Evolutionary conservation across 768 basidiomycete species (phyloP).

Genomic region (Crepidotus variabilis): DNA sequence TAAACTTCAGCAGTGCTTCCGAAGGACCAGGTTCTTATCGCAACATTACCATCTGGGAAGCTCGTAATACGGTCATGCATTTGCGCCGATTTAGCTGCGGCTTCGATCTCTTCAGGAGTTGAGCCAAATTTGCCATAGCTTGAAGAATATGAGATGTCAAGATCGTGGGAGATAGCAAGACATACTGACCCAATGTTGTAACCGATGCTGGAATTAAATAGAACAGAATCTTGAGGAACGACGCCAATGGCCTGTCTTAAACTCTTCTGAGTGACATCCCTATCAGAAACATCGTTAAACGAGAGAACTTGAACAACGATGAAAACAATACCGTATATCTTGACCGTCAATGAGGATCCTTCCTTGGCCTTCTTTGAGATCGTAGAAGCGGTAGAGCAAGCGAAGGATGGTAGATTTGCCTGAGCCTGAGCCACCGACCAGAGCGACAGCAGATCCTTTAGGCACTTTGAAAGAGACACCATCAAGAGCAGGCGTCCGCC

Average conservation of each 20-base stretch:
- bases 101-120: conserved; percentile 68
- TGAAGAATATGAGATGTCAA: conserved; percentile 1
- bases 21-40: not conserved
- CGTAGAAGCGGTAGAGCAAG: conserved; percentile 92
- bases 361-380: conserved; percentile 74
- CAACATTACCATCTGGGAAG: conserved; percentile 65
- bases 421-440: conserved; percentile 81
- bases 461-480: conserved; percentile 86
- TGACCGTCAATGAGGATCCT: conserved; percentile 82
- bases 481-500: conserved; percentile 62
- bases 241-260: conserved; percentile 82
- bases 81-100: conserved; percentile 76
- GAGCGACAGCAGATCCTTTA: conserved; percentile 82
- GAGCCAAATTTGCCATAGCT: conserved; percentile 79
- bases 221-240: conserved; percentile 81
- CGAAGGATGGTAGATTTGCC: conserved; percentile 85
- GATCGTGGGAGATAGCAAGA: not conserved
- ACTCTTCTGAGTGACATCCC: conserved; percentile 79
- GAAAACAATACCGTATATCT: conserved; percentile 53
- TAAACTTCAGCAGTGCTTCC: not conserved
- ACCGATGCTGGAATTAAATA: conserved; percentile 67
- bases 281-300: conserved; percentile 17
- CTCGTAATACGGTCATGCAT: conserved; percentile 83
- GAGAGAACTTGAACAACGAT: not conserved
- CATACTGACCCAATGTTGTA: conserved; percentile 67